These are phyloP conservation scores for Fusarium tupiense DNA, from an alignment of 2,329 filamentous ascomycete genomes.

Conservation along the genomic window DNA sequence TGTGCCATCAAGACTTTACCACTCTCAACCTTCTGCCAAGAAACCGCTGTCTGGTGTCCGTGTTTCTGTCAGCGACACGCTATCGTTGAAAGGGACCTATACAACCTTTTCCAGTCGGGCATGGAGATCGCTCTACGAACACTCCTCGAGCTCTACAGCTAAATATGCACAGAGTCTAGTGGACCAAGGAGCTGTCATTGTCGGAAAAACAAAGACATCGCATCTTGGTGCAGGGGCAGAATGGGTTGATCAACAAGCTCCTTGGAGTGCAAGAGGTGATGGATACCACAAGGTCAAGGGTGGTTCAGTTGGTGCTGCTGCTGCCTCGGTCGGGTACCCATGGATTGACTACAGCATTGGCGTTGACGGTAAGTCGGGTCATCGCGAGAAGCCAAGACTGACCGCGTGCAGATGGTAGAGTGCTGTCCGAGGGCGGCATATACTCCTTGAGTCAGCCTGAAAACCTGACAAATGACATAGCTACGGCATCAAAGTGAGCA, in stretches of 20 bases:
- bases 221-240: conserved; percentile 58
- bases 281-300: conserved; percentile 52
- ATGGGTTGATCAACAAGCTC: conserved; percentile 52
- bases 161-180: conserved; percentile 64
- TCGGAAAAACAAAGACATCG: conserved; percentile 63
- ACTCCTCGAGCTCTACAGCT: conserved; percentile 56
- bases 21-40: conserved; percentile 36
- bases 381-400: conserved; percentile 4
- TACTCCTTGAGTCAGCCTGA: conserved; percentile 45
- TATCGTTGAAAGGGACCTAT: conserved; percentile 58
- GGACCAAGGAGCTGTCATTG: conserved; percentile 65
- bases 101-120: conserved; percentile 67
- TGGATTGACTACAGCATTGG: conserved; percentile 54
- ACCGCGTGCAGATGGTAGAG: conserved; percentile 36
- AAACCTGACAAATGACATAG: conserved; percentile 13
- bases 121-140: conserved; percentile 63
- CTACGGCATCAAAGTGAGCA: conserved; percentile 25
- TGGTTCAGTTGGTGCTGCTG: conserved; percentile 52
- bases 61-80: conserved; percentile 48
- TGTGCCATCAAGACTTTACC: conserved; percentile 53
- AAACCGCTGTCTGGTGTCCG: conserved; percentile 52
- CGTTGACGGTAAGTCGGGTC: conserved; percentile 47
- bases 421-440: conserved; percentile 41
- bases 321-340: conserved; percentile 51
- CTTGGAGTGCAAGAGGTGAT: conserved; percentile 59